Evolutionary conservation across 352 stramenopile genomes (phyloP).

Genomic region (Phytophthora citricola): DNA sequence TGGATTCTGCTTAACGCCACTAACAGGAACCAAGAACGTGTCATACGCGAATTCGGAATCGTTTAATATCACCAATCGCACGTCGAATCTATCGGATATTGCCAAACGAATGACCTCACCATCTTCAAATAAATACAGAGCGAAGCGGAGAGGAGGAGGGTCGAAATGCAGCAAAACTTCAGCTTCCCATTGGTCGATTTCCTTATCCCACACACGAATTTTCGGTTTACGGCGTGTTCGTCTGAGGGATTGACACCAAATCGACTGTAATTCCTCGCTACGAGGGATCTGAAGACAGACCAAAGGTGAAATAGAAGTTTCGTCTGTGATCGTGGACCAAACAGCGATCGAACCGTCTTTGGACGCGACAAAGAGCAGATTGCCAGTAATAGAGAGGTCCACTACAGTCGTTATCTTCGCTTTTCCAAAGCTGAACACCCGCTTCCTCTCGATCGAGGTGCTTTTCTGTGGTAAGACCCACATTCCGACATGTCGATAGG

Average conservation of each 20-base stretch:
- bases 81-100: conserved; percentile 16
- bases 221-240: background rate
- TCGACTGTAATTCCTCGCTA: conserved; percentile 14
- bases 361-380: conserved; percentile 20
- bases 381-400: conserved; percentile 4
- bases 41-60: conserved; percentile 24
- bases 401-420: conserved; percentile 2
- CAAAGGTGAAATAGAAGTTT: conserved; percentile 10
- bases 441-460: background rate
- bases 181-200: conserved; percentile 21
- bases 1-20: conserved; percentile 10
- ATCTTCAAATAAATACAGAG: conserved; percentile 43
- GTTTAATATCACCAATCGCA: conserved; percentile 17
- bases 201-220: conserved; percentile 10
- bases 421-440: conserved; percentile 22
- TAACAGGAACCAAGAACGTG: conserved; percentile 9
- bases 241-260: conserved; percentile 13
- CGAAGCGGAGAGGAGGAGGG: conserved; percentile 12
- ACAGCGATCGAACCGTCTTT: conserved; percentile 22
- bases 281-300: conserved; percentile 20
- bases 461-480: conserved; percentile 11
- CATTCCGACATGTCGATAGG: conserved; percentile 18
- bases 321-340: conserved; percentile 12
- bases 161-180: conserved; percentile 8
- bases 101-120: conserved; percentile 27